A percentile compares a stretch with the other conserved stretches of the same genome.
Evolutionary conservation across 495 filamentous ascomycete species (phyloP).

Genomic region (Rhypophila decipiens): DNA sequence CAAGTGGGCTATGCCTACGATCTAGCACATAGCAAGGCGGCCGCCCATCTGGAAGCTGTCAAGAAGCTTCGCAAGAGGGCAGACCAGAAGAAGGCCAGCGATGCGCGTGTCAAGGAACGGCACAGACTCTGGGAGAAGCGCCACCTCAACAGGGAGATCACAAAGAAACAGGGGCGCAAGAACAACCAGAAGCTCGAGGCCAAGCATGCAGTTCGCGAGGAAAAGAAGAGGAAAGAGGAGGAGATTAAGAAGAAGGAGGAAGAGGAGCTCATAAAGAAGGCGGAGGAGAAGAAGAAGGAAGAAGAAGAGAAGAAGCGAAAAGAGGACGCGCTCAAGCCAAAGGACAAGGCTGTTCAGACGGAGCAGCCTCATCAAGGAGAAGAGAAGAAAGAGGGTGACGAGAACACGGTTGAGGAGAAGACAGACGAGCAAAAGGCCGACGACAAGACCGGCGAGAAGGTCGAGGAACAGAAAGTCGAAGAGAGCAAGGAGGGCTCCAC

Average conservation of each 20-base stretch:
- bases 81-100: slow-evolving; percentile 44
- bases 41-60: slow-evolving; percentile 52
- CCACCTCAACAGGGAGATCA: slow-evolving; percentile 38
- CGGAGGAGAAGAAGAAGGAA: slow-evolving; percentile 18
- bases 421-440: slow-evolving; percentile 22
- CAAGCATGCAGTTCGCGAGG: slow-evolving; percentile 25
- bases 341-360: slow-evolving; percentile 1
- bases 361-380: slow-evolving; percentile 13
- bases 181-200: slow-evolving; percentile 33
- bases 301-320: slow-evolving; percentile 25
- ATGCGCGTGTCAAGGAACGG: slow-evolving; percentile 36
- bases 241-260: slow-evolving; percentile 34
- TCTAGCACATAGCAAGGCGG: slow-evolving; percentile 78
- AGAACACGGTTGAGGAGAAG: slow-evolving; percentile 18
- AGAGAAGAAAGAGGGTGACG: slow-evolving; percentile 24
- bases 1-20: slow-evolving; percentile 83
- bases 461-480: slow-evolving; percentile 8
- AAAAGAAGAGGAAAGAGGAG: slow-evolving; percentile 33
- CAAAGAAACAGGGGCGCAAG: slow-evolving; percentile 41
- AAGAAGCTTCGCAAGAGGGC: slow-evolving; percentile 46
- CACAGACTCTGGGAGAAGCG: slow-evolving; percentile 43
- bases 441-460: slow-evolving; percentile 12
- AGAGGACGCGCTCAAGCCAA: slow-evolving; percentile 15
- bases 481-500: slow-evolving; percentile 7
- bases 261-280: slow-evolving; percentile 32